Evolutionary conservation across 2,329 filamentous ascomycete genomes (phyloP), one percentile per base, ranked within the genome.

Genomic region (Pseudopithomyces chartarum): DNA sequence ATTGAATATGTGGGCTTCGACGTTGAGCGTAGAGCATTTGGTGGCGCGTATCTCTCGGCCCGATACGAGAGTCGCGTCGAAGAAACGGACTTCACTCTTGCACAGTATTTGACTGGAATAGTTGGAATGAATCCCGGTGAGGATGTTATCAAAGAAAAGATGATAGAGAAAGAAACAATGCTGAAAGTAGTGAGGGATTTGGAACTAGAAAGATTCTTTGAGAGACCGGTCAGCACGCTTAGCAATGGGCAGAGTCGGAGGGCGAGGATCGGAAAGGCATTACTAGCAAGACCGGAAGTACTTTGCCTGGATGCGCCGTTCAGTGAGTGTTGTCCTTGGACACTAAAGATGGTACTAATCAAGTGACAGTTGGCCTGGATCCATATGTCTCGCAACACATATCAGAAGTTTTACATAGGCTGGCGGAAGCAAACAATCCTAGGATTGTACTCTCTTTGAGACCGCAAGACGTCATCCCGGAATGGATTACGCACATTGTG

Each of bases 1-100:
- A 89, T 99, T 56, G 88, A 89, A 65, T 94, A 97, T 80, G 92
- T 98, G 10, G 94, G 95, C 0, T 98, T 98, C 69, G 90, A 92
- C 69, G 87, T 86, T 2, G 90, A 93, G 64, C 83, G 86, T 23
- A 82, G 83, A 6, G 78, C 81, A 47, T 78, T 85, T 13, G 78
- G 84, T 6, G 82, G 84, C 1, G 88, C 92, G 4, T 97, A 97
- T 72, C 79, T 98, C 17, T 92, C 91, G 57, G 92, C 92, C 15
- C 84, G 95, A 38, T 99, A 98, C 73, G 95, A 99, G 80, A 93
- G 90, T 57, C 82, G 89, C 36, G 84, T 91, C 32, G 94, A 97
- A 76, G 88, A 87, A 52, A 96, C 90, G 1, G 95, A 98, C 74
- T 96, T 94, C 76, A 91, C 90, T 0, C 82, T 98, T 1, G 78